Base-by-base conservation (phyloP, 805 yeast species). In the Pichia californica region DNA sequence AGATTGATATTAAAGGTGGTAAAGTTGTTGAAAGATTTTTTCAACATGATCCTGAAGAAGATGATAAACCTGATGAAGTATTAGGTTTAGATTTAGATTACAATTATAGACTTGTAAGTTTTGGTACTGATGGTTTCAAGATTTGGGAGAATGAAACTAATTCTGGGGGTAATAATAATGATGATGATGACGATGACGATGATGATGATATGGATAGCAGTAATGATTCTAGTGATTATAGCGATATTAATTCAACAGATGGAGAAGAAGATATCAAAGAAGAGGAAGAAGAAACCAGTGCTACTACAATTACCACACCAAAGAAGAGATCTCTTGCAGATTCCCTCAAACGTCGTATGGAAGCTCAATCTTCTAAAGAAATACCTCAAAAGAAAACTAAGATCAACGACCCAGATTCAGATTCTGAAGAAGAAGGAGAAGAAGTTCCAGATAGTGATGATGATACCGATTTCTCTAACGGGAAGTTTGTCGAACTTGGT, bases 61-160 rank as follows among this genome's bases (percentile, higher is more conserved):
- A 40, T 13, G 76, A 83, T 14, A 59, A 64, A 7, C 59, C 66
- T 3, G 98, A 89, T 57, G 96, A 87, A 50, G 91, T 88, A 2
- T 72, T 76, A 0, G 70, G 74, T 35, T 66, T 91, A 49, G 97
- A 88, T 57, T 68, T 87, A 42, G 99, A 91, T 60, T 77, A 59
- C 51, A 83, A 83, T 44, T 93, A 88, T 56, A 73, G 96, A 47
- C 66, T 88, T 42, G 77, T 85, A 3, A 79, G 85, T 59, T 88
- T 83, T 6, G 93, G 96, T 18, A 83, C 89, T 88, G 91, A 85
- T 37, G 70, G 73, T 23, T 66, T 91, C 45, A 83, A 81, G 53
- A 68, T 91, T 6, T 91, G 98, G 98, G 68, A 74, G 10, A 66
- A 62, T 25, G 53, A 44, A 3, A 43, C 42, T 2, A 55, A 52